Conservation (phyloP, 176 grass and related monocot species). For the Canna indica region DNA sequence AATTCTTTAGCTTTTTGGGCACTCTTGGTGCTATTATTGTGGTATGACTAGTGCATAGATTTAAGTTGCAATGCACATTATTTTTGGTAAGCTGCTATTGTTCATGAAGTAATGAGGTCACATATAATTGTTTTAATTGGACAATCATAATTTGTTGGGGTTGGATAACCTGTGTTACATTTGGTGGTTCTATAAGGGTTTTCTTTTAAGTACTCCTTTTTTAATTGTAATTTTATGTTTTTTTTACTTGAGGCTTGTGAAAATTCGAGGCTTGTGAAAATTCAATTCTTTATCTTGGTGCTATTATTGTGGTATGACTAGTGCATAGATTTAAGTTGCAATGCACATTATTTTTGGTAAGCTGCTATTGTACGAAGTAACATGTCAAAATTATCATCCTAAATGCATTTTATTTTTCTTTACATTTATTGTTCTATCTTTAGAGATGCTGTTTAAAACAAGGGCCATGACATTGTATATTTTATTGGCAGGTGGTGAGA, state of each 20-base stretch:
- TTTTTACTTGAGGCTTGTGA: no score
- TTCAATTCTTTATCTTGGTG: no score
- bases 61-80: background rate
- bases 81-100: background rate
- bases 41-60: background rate
- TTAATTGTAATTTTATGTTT: background rate
- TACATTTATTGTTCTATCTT: background rate
- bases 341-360: no score
- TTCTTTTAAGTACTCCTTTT: no score
- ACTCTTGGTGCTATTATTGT: background rate
- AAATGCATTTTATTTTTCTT: background rate
- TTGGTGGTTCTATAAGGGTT: no score
- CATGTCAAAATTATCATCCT: background rate
- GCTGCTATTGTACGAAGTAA: no score
- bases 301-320: no score
- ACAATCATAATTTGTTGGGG: background rate
- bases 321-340: no score
- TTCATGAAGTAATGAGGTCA: background rate
- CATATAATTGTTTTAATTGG: background rate
- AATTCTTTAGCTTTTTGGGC: background rate
- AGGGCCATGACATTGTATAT: background rate
- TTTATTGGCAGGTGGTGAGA: slow-evolving; percentile 54
- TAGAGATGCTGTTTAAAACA: background rate
- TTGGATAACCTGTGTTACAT: no score
- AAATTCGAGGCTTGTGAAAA: background rate